Base-by-base conservation (phyloP, 345 rosid genomes). In the Hypericum perforatum region DNA sequence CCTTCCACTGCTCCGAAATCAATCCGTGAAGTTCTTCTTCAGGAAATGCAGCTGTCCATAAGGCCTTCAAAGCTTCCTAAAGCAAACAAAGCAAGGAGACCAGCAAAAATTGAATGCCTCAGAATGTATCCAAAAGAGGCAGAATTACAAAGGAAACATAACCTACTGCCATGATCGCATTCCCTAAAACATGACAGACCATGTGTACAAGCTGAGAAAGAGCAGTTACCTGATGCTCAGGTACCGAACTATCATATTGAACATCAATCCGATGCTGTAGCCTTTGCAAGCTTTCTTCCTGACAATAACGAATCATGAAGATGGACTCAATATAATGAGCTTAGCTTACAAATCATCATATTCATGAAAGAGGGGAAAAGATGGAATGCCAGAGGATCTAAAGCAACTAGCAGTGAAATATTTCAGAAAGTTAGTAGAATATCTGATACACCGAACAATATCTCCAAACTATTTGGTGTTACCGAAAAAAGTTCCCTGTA, bases 1-100 rank as follows among this genome's bases (percentile, higher is more conserved):
- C 95, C 75, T 94, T 94, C 99, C 99, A 94, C 62, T 86, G 99
- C 74, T 94, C 99, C 61, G 99, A 84, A 77, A 89, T 79, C 59
- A 94, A 63, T 56, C 85, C 84, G 53, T 46, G 66, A 53, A 94
- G 95, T 74, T 94, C 88, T 72, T 89, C 97, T 56, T 78, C 87
- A 43, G 97, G 97, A 76, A 85, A 94, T 41, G 99, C 67, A 70
- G 78, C 92, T 65, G 68, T 77, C 99, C 99, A 94, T 29, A 94
- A 66, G 40, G 80, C 84, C 78, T 62, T 89, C 68, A 94, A 69
- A 59, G 97, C 89, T 52, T 84, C 95, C 99, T 94, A 72, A 37
- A 66, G 44, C 12, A 60, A 62, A 67, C 64, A 38, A 32, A 59
- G 44, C 47, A 59, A 54, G 14, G 40, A 41, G 16, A 49, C 41